Evolutionary conservation across 2,329 filamentous ascomycete genomes (phyloP), one percentile per base, ranked within the genome.

Genomic region (Ceratocystis cubensis): DNA sequence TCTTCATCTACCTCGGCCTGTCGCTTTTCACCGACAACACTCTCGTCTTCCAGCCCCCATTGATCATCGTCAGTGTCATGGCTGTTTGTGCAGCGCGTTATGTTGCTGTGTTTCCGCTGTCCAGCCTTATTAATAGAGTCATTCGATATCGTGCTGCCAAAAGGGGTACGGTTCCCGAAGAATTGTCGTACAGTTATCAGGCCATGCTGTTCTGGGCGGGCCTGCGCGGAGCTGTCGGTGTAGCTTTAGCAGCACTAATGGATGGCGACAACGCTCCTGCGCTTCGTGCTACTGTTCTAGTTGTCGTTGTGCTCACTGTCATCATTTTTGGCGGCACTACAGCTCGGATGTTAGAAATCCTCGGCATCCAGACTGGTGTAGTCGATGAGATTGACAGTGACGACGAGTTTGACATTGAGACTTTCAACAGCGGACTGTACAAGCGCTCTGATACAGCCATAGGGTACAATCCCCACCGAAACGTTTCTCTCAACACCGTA

Each of bases 181-280:
- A 97, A 75, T 79, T 99, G 45, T 94, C 94, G 0, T 95, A 91
- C 73, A 91, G 90, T 71, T 96, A 97, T 76, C 94, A 97, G 76
- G 91, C 89, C n/a, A 97, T 99, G 94, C 84, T 99, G n/a, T 99
- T 96, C 78, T 99, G 94, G 94, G 94, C 94, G 17, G 94, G 94
- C 30, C 81, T 99, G 37, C 89, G 94, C 69, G 94, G 94, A 72
- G 94, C 94, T 61, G 94, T 99, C 71, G 94, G 94, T 67, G 94
- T 99, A 45, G 94, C 94, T 1, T 81, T 99, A 61, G 94, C 94
- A 41, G 93, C 93, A 25, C 88, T 95, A 30, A 82, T 99, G 61
- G 87, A 84, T 0, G 94, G 92, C 59, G 84, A 86, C 65, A 94
- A 96, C 73, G 86, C 86, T 0, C 88, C 87, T 67, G 89, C 91